A percentile compares a stretch with the other conserved stretches of the same genome.
phyloP scores from a whole-genome alignment of 1,139 yeast genomes.

The Casaregolazyma suthepensis region DNA sequence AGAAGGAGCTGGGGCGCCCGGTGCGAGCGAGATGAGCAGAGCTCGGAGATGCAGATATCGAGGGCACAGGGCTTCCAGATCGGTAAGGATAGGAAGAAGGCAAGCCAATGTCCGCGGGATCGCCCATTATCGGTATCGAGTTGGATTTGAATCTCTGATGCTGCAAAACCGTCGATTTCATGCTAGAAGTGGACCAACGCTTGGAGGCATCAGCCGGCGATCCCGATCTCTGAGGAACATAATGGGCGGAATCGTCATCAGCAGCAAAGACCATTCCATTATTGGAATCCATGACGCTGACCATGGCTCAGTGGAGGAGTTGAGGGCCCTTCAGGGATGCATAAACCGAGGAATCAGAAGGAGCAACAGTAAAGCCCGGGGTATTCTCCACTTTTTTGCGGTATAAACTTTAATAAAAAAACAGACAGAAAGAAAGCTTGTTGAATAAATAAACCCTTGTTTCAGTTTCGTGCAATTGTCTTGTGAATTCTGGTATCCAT shows the following conservation, averaged over 20 bases:
- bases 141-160: conserved; percentile 5
- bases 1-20: neutral
- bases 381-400: neutral
- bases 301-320: neutral
- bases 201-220: conserved; percentile 2
- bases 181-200: conserved; percentile 1
- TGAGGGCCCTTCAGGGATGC: neutral
- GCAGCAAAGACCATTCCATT: conserved; percentile 3
- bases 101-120: neutral
- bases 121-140: conserved; percentile 4
- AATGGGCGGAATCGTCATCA: conserved; percentile 1
- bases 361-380: neutral
- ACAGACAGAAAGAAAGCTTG: neutral
- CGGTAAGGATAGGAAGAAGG: neutral
- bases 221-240: neutral
- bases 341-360: neutral
- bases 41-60: neutral
- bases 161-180: neutral
- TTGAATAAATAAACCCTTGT: neutral
- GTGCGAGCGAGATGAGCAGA: neutral
- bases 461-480: neutral
- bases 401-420: neutral
- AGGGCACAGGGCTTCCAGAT: neutral
- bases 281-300: conserved; percentile 4
- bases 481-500: neutral